Evolutionary conservation across 2,329 filamentous ascomycete genomes (phyloP), one percentile per base, ranked within the genome.

Genomic region (Neoarthrinium moseri): DNA sequence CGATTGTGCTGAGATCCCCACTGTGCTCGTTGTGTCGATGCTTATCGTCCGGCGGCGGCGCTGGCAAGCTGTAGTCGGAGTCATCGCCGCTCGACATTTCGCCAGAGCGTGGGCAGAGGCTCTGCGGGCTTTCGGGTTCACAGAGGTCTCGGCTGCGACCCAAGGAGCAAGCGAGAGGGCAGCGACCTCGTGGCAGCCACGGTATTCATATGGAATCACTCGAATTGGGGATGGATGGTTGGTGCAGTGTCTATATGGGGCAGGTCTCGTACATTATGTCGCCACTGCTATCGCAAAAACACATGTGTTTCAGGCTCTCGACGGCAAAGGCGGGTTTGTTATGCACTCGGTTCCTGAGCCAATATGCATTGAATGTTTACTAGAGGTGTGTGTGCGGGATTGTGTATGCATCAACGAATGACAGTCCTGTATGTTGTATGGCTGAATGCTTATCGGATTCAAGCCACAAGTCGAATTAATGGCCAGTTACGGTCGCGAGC

Each of bases 1-100:
- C 39, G 18, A 29, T 43, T 12, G 39, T 43, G 39, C 27, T 34
- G 6, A 43, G 21, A 20, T 43, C 39, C n/a, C 39, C 39, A 18
- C 23, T 43, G 27, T 43, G 26, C 11, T 26, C 33, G 27, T 43
- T 24, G 29, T 43, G 39, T 32, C 39, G 26, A 43, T 43, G 39
- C 13, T 29, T 29, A 15, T 43, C 39, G 21, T 43, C 39, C 26
- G 39, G 39, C 18, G 39, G 39, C 11, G 39, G 39, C 21, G 26
- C 39, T 11, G 33, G 17, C 27, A 34, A 13, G 24, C 39, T 43
- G 26, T 29, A 43, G 39, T 43, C 39, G 15, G 29, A 32, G 4
- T 21, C 27, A 11, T 43, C 27, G 27, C 20, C 20, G 29, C 26
- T 24, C n/a, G 39, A 43, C 39, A 43, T 43, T 17, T 23, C 37